Evolutionary conservation across 1,284 basidiomycete genomes (phyloP).

Genomic region (Schizophyllum commune): DNA sequence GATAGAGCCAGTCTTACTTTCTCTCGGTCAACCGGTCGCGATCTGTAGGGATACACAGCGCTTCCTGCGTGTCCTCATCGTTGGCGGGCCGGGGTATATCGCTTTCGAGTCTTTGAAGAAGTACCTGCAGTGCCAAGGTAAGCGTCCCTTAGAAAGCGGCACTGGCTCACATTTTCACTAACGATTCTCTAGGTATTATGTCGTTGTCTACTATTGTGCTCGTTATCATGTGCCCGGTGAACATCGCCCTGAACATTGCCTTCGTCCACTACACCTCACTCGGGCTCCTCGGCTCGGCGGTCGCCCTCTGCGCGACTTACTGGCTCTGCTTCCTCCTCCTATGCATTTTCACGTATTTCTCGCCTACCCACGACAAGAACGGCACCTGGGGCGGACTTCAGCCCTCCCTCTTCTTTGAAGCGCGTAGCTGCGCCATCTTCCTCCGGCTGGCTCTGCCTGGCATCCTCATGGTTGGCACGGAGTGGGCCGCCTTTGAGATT

Average conservation of each 20-base stretch:
- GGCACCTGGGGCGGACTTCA: constrained; percentile 60
- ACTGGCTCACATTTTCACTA: not conserved
- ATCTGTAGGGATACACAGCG: constrained; percentile 53
- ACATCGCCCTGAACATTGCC: constrained; percentile 49
- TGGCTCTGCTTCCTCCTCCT: constrained; percentile 60
- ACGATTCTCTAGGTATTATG: constrained; percentile 54
- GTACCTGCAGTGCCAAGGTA: constrained; percentile 74
- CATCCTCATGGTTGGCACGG: constrained; percentile 71
- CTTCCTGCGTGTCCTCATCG: constrained; percentile 54
- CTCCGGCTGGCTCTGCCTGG: constrained; percentile 63
- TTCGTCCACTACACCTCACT: constrained; percentile 56
- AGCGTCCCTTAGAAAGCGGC: too few species aligned
- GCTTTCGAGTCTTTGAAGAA: constrained; percentile 73
- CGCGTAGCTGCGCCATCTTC: constrained; percentile 42
- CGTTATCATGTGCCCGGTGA: constrained; percentile 52
- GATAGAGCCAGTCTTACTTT: constrained; percentile 50
- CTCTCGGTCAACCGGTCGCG: constrained; percentile 50
- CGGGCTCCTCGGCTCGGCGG: constrained; percentile 54
- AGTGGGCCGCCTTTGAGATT: constrained; percentile 77
- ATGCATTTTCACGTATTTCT: constrained; percentile 37
- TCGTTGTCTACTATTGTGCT: constrained; percentile 59
- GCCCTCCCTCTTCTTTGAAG: constrained; percentile 36
- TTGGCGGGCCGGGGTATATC: constrained; percentile 65
- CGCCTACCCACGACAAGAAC: constrained; percentile 45
- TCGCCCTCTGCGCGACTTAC: constrained; percentile 61